These are phyloP conservation scores for Sanghuangporus baumii DNA, from an alignment of 1,284 basidiomycete species.

Conservation along the genomic window DNA sequence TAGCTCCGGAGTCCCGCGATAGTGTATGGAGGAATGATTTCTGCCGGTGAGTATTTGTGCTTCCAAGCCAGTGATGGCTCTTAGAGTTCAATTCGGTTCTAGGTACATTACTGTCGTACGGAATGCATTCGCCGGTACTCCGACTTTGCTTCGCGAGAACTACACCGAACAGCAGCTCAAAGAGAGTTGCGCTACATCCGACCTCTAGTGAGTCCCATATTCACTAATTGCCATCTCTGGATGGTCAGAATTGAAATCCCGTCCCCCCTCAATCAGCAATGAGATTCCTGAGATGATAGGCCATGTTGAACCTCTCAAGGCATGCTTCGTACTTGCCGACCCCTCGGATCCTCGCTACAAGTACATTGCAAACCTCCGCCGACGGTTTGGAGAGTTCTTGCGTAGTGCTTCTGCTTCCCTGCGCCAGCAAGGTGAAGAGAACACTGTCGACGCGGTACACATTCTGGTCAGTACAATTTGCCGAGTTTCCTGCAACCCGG, in stretches of 20 bases:
- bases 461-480: conserved; percentile 44
- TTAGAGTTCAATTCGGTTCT: conserved; percentile 3
- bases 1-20: conserved; percentile 36
- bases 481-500: background rate
- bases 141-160: conserved; percentile 52
- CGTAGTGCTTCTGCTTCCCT: conserved; percentile 66
- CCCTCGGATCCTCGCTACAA: conserved; percentile 61
- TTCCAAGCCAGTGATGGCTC: background rate
- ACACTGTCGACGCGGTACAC: conserved; percentile 82
- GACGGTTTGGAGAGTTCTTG: conserved; percentile 66
- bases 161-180: conserved; percentile 39
- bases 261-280: conserved; percentile 33
- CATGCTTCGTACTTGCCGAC: conserved; percentile 70
- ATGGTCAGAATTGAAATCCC: background rate
- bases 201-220: conserved; percentile 51
- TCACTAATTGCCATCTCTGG: background rate
- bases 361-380: conserved; percentile 56
- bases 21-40: conserved; percentile 85
- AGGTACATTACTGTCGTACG: conserved; percentile 61
- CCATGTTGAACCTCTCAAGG: conserved; percentile 46
- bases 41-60: conserved; percentile 51
- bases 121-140: conserved; percentile 63
- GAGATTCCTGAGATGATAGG: conserved; percentile 73
- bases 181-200: conserved; percentile 41
- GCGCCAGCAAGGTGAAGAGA: conserved; percentile 72